Conservation (phyloP, 2,329 filamentous ascomycete species). For the Ophiostoma tasmaniense region DNA sequence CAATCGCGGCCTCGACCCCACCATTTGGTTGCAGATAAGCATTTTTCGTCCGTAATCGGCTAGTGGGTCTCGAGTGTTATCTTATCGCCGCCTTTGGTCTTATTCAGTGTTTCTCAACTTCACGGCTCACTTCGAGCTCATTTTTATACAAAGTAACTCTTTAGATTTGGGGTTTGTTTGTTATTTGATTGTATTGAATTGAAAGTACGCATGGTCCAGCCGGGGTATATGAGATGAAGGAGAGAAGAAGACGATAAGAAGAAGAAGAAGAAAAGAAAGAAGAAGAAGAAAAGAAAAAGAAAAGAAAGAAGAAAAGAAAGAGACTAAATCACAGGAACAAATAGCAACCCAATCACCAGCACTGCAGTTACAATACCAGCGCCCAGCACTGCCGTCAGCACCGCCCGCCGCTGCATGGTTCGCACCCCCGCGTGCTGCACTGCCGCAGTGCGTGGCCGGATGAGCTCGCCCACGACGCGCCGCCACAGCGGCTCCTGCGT, state of each 20-base stretch:
- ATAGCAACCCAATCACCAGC: conserved; percentile 14
- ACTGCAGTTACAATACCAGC: conserved; percentile 27
- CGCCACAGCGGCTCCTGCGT: conserved; percentile 19
- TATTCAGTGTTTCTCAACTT: neutral
- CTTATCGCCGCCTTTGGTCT: neutral
- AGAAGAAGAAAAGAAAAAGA: neutral
- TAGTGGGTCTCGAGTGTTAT: neutral
- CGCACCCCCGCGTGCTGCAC: conserved; percentile 28
- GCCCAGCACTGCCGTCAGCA: conserved; percentile 30
- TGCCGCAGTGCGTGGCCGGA: conserved; percentile 22
- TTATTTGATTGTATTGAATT: neutral
- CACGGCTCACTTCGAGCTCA: neutral
- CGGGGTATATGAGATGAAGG: neutral
- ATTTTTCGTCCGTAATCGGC: conserved; percentile 5
- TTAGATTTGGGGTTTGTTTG: neutral
- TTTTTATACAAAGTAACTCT: neutral
- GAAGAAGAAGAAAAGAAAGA: neutral
- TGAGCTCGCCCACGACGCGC: neutral
- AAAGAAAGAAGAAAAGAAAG: neutral
- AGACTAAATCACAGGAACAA: neutral
- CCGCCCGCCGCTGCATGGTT: conserved; percentile 29
- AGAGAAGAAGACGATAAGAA: too few relatives aligned
- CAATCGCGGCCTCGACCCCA: neutral
- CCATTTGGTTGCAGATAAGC: neutral
- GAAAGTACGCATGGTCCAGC: neutral